Conservation (phyloP, 495 filamentous ascomycete species). For the Neurospora cerealis region DNA sequence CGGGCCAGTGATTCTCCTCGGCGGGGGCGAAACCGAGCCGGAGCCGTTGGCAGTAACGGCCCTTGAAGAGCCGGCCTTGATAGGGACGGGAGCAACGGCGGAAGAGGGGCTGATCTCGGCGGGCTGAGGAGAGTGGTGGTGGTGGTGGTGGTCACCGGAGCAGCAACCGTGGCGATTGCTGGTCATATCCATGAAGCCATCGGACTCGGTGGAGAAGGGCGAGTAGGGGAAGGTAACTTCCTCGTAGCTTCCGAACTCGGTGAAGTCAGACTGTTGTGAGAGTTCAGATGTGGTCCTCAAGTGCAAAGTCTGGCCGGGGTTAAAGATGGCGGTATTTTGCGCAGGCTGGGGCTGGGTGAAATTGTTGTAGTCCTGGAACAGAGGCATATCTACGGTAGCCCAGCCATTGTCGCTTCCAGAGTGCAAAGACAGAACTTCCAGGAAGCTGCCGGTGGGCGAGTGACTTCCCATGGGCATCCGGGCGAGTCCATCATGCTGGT, state of each 20-base stretch:
- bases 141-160: conserved; percentile 37
- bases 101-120: conserved; percentile 52
- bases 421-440: conserved; percentile 72
- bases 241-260: conserved; percentile 69
- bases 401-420: conserved; percentile 80
- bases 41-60: conserved; percentile 47
- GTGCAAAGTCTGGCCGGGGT: conserved; percentile 77
- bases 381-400: conserved; percentile 52
- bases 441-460: conserved; percentile 72
- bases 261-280: conserved; percentile 55
- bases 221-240: conserved; percentile 67
- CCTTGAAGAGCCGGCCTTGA: conserved; percentile 51
- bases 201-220: conserved; percentile 54
- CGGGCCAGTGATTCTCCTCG: conserved; percentile 50
- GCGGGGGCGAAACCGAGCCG: conserved; percentile 53
- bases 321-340: conserved; percentile 62
- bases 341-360: conserved; percentile 37
- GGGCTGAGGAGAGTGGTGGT: conserved; percentile 33
- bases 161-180: conserved; percentile 39
- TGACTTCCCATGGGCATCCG: conserved; percentile 53
- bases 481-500: conserved; percentile 42
- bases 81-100: conserved; percentile 56
- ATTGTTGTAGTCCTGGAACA: conserved; percentile 35
- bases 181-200: conserved; percentile 42
- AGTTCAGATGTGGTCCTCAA: conserved; percentile 76